Conservation (phyloP, 176 grass and related monocot species). For the Bothriochloa decipiens region DNA sequence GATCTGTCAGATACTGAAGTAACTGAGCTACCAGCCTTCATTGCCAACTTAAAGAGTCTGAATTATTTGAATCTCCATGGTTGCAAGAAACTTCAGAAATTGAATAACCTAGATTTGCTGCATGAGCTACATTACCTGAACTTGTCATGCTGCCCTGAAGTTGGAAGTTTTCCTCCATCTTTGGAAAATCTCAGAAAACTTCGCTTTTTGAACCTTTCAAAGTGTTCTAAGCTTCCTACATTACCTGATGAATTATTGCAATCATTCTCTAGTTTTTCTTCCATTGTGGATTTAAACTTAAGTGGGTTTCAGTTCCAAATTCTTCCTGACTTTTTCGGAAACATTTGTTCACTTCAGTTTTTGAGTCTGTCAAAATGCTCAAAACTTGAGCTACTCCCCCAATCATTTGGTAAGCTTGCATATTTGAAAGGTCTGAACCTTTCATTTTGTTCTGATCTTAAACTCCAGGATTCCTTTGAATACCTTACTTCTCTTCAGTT, state of each 20-base stretch:
- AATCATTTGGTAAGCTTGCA: slow-evolving; percentile 45
- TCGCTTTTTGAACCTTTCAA: slow-evolving; percentile 38
- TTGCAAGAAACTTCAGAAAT: slow-evolving; percentile 51
- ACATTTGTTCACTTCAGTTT: slow-evolving; percentile 49
- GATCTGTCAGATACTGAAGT: slow-evolving; percentile 61
- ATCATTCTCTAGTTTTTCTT: slow-evolving; percentile 55
- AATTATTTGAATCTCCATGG: slow-evolving; percentile 66
- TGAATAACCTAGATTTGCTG: slow-evolving; percentile 44
- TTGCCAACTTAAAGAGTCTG: slow-evolving; percentile 44
- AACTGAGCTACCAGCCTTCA: slow-evolving; percentile 42
- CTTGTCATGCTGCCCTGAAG: slow-evolving; percentile 47
- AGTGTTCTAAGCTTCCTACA: slow-evolving; percentile 39
- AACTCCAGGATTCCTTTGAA: slow-evolving; percentile 37
- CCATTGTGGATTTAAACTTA: slow-evolving; percentile 52
- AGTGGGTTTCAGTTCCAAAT: slow-evolving; percentile 46
- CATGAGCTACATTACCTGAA: slow-evolving; percentile 47
- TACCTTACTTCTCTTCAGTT: slow-evolving; percentile 44
- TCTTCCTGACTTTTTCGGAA: slow-evolving; percentile 50
- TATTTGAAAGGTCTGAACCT: slow-evolving; percentile 42
- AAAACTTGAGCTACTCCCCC: slow-evolving; percentile 47
- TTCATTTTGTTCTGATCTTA: slow-evolving; percentile 52
- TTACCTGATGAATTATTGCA: slow-evolving; percentile 45
- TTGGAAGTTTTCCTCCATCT: slow-evolving; percentile 45
- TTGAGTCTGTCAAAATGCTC: slow-evolving; percentile 59
- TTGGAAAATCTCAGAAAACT: slow-evolving; percentile 47